Conservation (phyloP, 257 asterid species). For the Orobanche coerulescens region DNA sequence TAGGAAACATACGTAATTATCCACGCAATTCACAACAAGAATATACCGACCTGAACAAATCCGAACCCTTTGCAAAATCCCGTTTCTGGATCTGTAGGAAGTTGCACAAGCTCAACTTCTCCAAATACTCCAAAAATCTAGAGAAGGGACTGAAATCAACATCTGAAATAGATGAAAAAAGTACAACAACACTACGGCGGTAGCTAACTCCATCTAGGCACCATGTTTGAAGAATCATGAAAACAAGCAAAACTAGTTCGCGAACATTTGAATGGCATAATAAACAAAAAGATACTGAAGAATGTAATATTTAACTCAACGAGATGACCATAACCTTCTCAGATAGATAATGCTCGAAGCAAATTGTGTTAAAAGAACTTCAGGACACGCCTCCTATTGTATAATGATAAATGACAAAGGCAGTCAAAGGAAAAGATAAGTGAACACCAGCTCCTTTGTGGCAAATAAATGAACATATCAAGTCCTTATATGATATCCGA, state of each 20-base stretch:
- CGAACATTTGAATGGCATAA: not conserved
- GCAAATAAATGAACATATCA: too few relatives aligned
- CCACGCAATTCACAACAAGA: slow-evolving; percentile 2
- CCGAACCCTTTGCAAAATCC: slow-evolving; percentile 99
- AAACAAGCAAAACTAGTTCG: not conserved
- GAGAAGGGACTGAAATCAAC: not conserved
- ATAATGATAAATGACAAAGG: not conserved
- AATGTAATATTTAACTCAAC: not conserved
- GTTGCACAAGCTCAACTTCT: slow-evolving; percentile 95
- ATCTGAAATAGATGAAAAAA: not conserved
- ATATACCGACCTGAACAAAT: slow-evolving; percentile 87
- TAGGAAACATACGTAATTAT: not conserved
- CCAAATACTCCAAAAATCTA: slow-evolving; percentile 99
- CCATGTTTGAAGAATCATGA: slow-evolving; percentile 67
- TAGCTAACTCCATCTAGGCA: slow-evolving; percentile 40
- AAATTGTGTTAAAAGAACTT: not conserved
- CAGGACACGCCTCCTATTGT: not conserved
- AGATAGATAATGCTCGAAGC: not conserved
- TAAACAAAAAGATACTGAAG: not conserved
- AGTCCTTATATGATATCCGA: too few relatives aligned
- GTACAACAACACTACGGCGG: not conserved
- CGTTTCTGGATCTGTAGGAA: slow-evolving; percentile 96
- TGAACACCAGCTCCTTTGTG: too few relatives aligned
- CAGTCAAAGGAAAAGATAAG: not conserved
- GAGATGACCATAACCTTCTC: not conserved